Evolutionary conservation across 106 monocot species (phyloP).

Genomic region (Dendrobium chrysotoxum): DNA sequence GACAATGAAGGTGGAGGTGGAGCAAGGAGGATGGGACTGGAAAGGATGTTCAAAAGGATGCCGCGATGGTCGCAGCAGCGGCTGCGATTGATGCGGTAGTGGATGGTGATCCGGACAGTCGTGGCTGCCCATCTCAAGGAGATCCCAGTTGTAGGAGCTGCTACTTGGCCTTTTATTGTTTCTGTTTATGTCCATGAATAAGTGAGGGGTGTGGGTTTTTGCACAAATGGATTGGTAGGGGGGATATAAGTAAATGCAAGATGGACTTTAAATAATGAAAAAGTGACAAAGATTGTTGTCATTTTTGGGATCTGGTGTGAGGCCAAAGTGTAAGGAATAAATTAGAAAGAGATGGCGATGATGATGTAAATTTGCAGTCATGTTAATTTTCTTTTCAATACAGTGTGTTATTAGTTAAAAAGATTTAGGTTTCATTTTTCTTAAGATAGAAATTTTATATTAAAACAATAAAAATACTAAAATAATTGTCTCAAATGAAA

Average conservation of each 20-base stretch:
- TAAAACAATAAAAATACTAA: no score
- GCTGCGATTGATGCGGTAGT: neutral
- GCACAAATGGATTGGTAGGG: neutral
- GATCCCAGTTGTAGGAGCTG: neutral
- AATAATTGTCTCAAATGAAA: no score
- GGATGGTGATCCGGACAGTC: neutral
- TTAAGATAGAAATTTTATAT: no score
- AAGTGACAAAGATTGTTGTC: constrained; percentile 20
- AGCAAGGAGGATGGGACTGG: neutral
- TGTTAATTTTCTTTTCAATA: no score
- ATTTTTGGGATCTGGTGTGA: constrained; percentile 20
- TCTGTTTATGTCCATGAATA: neutral
- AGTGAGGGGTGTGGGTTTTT: neutral
- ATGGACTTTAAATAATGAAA: constrained; percentile 26
- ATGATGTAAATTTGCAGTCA: no score
- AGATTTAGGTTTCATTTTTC: no score
- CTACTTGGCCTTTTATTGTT: neutral
- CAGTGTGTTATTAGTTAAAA: no score
- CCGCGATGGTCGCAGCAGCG: neutral
- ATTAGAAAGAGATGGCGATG: neutral
- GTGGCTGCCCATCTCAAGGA: neutral
- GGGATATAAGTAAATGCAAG: constrained; percentile 5
- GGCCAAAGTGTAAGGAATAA: constrained; percentile 7
- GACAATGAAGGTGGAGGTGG: neutral
- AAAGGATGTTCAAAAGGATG: no score